A percentile compares a stretch with the other conserved stretches of the same genome.
These are phyloP conservation scores for Goffeauzyma gilvescens DNA, from an alignment of 768 basidiomycete species.

Conservation along the genomic window DNA sequence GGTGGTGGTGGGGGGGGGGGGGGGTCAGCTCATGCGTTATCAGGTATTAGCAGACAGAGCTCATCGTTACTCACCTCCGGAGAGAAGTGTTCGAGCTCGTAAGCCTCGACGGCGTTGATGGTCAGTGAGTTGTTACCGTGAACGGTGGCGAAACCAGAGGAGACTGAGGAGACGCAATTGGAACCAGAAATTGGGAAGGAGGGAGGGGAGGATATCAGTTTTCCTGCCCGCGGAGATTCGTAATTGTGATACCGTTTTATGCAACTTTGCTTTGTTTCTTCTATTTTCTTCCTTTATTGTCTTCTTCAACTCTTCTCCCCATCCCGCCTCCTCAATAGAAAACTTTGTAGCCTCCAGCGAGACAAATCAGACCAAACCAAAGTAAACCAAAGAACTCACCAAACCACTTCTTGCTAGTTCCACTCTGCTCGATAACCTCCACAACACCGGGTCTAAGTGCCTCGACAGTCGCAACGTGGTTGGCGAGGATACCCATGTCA, in stretches of 20 bases:
- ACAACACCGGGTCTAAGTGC: conserved; percentile 81
- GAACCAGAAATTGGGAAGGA: background rate
- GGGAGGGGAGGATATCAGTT: no score
- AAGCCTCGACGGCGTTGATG: conserved; percentile 92
- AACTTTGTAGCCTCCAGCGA: no score
- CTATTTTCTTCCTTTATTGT: no score
- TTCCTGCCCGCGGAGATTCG: no score
- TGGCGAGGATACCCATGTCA: conserved; percentile 98
- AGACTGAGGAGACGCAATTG: conserved; percentile 40
- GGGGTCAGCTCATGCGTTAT: background rate
- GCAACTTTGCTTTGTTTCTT: no score
- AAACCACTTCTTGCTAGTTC: conserved; percentile 85
- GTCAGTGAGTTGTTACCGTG: conserved; percentile 94
- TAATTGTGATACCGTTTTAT: no score
- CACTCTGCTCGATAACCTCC: conserved; percentile 67
- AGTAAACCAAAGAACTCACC: conserved; percentile 55
- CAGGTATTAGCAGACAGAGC: background rate
- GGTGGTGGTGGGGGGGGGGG: no score
- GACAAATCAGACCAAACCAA: no score
- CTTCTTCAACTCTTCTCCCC: no score
- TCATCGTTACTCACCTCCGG: conserved; percentile 64
- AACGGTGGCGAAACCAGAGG: conserved; percentile 90
- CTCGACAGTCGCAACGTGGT: conserved; percentile 96
- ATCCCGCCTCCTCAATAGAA: no score
- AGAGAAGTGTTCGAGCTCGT: conserved; percentile 76